Base-by-base conservation (phyloP, 2,329 filamentous ascomycete genomes). In the Calonectria ilicicola region DNA sequence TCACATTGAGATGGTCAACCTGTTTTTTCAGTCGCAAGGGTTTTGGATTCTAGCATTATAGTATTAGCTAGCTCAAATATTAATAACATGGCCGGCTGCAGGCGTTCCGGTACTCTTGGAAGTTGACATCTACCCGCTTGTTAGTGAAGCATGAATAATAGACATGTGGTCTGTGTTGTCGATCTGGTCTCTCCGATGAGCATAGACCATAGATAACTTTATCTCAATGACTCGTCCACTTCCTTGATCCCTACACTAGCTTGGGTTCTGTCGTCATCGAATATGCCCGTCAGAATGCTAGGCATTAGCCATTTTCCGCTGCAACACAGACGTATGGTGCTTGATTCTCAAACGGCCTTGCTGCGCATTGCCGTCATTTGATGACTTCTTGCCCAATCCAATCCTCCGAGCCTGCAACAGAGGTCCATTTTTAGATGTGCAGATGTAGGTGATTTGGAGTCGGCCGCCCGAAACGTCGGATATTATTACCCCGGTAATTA, bases 11-110 rank as follows among this genome's bases (percentile, higher is more conserved):
- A 60, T 63, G 67, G 62, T 38, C 64, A 47, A 67, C n/a, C 69
- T 69, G 58, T 27, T 60, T 58, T 42, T 58, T 32, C 23, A 65
- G 23, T 53, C 29, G 65, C 65, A 67, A 68, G 35, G 65, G 65
- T 42, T 69, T 63, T 75, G 67, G 67, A 64, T 64, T 65, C 65
- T 47, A 73, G 63, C 63, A 67, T 62, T 65, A 65, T 47, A 73
- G 60, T 67, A 67, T 62, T 44, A 69, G 51, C 77, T 69, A 76
- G 78, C 74, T 74, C 64, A 68, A 68, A 67, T 73, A 71, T 75
- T 76, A 80, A 77, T 77, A 78, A 78, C 70, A 70, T 68, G 75
- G 76, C 72, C 69, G 76, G 77, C 68, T 73, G 75, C 70, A 71
- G 65, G 78, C 78, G 78, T 80, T 80, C 60, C 65, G 78, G 78